phyloP scores from a whole-genome alignment of 164 flowering plant species.

The Paratinospora sagittata region DNA sequence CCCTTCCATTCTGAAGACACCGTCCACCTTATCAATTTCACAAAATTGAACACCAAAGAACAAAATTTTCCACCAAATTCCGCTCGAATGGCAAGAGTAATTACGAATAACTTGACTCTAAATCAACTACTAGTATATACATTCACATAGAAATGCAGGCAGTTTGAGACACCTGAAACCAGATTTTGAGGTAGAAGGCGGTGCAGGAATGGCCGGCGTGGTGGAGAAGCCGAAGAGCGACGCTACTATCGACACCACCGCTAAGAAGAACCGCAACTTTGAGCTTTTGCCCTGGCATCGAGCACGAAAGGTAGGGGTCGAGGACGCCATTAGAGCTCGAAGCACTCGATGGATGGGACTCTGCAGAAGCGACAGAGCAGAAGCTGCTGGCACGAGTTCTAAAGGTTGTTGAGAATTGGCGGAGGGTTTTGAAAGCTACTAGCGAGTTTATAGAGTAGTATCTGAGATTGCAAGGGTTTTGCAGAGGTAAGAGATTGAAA shows the following conservation, averaged over 20 bases:
- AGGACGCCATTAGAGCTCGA: conserved; percentile 17
- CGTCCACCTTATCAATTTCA: too few relatives aligned
- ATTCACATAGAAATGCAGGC: background rate
- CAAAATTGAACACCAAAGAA: background rate
- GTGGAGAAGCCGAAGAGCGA: conserved; percentile 82
- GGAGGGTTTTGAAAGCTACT: too few relatives aligned
- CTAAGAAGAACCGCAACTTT: conserved; percentile 80
- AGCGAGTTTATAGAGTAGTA: conserved; percentile 8
- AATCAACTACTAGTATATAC: background rate
- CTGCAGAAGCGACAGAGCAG: conserved; percentile 13
- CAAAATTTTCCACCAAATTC: background rate
- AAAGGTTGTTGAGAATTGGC: conserved; percentile 17
- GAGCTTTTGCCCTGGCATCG: conserved; percentile 50
- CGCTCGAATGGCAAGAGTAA: background rate
- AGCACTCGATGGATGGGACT: conserved; percentile 1
- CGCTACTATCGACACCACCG: conserved; percentile 97
- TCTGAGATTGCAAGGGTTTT: conserved; percentile 7
- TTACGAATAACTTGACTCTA: background rate
- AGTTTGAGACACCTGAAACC: conserved; percentile 66
- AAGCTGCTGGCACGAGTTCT: background rate
- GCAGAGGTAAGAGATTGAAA: conserved; percentile 8
- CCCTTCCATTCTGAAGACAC: too few relatives aligned
- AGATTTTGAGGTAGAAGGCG: conserved; percentile 91
- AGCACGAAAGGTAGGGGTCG: conserved; percentile 57
- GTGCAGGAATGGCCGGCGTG: conserved; percentile 93